Evolutionary conservation across 1,284 basidiomycete species (phyloP), one percentile per base, ranked within the genome.

Genomic region (Austroboletus novae-zelandiae): DNA sequence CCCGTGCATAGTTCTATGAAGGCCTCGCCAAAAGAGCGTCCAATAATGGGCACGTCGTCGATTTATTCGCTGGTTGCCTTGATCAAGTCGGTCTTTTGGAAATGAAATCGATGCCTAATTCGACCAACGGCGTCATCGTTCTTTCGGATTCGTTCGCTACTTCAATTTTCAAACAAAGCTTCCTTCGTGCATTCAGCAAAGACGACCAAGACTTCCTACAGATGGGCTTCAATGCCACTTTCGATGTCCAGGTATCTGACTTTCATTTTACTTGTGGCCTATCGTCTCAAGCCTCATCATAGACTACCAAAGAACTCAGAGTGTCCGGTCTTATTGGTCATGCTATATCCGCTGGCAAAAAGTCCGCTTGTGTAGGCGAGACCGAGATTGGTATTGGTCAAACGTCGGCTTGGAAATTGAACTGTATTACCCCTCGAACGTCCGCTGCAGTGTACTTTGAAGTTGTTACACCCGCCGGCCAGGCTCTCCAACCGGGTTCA

Each of bases 211-310:
- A 94, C 0, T 80, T 91, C 63, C 76, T 99, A 23, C 86, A 91
- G 66, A 98, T 99, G 95, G 96, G 96, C 56, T 99, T 99, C 77
- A 99, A 99, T 63, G 96, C 94, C 8, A 99, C 95, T 0, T 96
- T 99, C 62, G 96, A 99, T 67, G 95, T 99, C 32, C 90, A 94
- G 81, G 91, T 91, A 60, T 30, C 75, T 69, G 31, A 3, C 32
- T 47, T 45, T 36, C 25, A 11, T 20, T 40, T 45, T 5, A 8
- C 10, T 42, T 39, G 3, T 42, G 32, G 30, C 9, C 42, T 25
- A 17, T 47, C 29, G 53, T 37, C 40, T 48, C 17, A 47, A 35
- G 44, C 20, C 43, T 43, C 32, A 27, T 41, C 34, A 37, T 66
- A 96, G 89, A 98, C 95, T 4, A 98, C 96, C 44, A 99, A 99